Conservation (phyloP, 495 filamentous ascomycete genomes). For the Penicillium herquei region DNA sequence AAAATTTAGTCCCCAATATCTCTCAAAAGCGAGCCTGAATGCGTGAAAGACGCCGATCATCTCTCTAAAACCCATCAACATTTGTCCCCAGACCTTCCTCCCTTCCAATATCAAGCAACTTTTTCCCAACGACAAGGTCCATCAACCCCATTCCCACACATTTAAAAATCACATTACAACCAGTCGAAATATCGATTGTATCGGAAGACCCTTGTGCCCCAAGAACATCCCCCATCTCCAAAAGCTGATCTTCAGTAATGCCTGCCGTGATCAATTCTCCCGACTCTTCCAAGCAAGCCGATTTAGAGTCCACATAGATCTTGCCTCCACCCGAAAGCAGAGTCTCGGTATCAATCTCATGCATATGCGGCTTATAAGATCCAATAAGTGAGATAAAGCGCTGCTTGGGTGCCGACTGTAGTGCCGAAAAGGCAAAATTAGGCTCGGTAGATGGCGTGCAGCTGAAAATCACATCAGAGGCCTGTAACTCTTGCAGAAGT, state of each 20-base stretch:
- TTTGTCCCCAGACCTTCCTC: conserved; percentile 66
- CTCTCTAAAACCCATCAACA: conserved; percentile 62
- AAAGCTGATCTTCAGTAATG: conserved; percentile 63
- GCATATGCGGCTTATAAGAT: conserved; percentile 81
- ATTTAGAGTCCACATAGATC: conserved; percentile 77
- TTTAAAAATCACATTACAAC: conserved; percentile 66
- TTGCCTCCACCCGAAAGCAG: conserved; percentile 71
- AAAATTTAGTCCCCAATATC: too few relatives aligned
- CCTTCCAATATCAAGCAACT: conserved; percentile 69
- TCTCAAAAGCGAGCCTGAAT: too few relatives aligned
- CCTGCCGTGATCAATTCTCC: conserved; percentile 83
- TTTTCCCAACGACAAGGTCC: conserved; percentile 57
- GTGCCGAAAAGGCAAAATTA: conserved; percentile 57
- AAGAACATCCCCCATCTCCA: conserved; percentile 82
- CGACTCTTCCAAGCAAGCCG: conserved; percentile 78
- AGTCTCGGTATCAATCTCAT: conserved; percentile 75
- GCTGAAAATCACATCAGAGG: conserved; percentile 76
- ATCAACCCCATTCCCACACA: conserved; percentile 50
- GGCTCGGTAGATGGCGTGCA: conserved; percentile 62
- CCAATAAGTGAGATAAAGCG: conserved; percentile 80
- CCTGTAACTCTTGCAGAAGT: conserved; percentile 25
- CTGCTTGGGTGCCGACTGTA: conserved; percentile 53
- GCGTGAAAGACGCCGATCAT: not conserved
- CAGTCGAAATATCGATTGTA: conserved; percentile 22
- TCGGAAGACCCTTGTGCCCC: conserved; percentile 42